Percentiles rank a stretch among this genome's conserved stretches.
These are phyloP conservation scores for Acanthamoeba triangularis DNA, from an alignment of 208 protist species.

Conservation along the genomic window DNA sequence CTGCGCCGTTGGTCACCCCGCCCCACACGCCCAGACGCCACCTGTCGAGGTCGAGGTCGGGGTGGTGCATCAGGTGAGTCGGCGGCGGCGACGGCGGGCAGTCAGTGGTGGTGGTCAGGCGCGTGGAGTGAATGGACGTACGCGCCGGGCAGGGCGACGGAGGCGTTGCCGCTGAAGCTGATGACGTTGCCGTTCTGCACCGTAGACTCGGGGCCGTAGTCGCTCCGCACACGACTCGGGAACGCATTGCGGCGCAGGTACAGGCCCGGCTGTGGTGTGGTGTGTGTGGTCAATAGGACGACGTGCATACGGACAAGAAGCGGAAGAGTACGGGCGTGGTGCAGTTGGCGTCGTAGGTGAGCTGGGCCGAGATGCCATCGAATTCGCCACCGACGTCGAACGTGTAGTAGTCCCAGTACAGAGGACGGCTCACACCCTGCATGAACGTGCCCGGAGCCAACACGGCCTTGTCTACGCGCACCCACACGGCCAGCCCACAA, in stretches of 20 bases:
- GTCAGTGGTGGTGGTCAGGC: too few relatives aligned
- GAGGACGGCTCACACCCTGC: background rate
- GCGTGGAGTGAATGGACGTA: too few relatives aligned
- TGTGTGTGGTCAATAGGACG: background rate
- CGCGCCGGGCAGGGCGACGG: background rate
- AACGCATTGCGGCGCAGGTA: slow-evolving; percentile 12
- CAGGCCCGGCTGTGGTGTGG: background rate
- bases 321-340: background rate
- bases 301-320: background rate
- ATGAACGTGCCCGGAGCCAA: background rate
- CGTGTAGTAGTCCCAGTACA: slow-evolving; percentile 46
- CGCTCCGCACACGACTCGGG: slow-evolving; percentile 7
- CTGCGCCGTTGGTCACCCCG: background rate
- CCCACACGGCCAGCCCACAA: background rate
- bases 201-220: background rate
- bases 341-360: slow-evolving; percentile 4
- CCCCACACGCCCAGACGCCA: slow-evolving; percentile 21
- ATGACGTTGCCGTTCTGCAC: background rate
- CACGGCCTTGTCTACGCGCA: background rate
- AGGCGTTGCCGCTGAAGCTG: background rate
- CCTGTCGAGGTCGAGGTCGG: too few relatives aligned
- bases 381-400: background rate
- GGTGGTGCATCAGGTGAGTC: too few relatives aligned
- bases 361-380: background rate
- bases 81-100: too few relatives aligned